Evolutionary conservation across 768 basidiomycete genomes (phyloP), one percentile per base, ranked within the genome.

Genomic region (Naganishia kalamii): DNA sequence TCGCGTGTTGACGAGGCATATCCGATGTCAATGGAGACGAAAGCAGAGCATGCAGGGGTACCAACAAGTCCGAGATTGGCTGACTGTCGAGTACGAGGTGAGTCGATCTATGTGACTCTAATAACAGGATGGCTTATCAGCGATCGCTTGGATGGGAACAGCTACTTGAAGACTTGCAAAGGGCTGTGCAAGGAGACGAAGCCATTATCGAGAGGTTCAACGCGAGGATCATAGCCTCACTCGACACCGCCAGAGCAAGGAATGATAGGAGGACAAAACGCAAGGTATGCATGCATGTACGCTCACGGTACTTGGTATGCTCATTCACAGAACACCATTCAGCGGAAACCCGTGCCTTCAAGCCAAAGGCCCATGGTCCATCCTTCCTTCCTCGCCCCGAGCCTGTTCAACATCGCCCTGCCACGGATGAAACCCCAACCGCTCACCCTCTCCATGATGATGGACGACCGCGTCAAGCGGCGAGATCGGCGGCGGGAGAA

Each of bases 371-470:
- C 54, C 10, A 33, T 33, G 3, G 23, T 57, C 19, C 54, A 57
- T 25, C 37, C 54, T 1, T 82, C 81, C 1, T 84, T 84, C 74
- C 73, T 90, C n/a, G 85, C 84, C 12, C 83, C 90, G 0, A 81
- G 86, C 0, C 59, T 84, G 8, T 84, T 78, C 77, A 85, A 90
- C 73, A 81, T 79, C 0, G 89, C 90, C 0, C 82, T 96, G 15
- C 90, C 90, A 0, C 85, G 89, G 0, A 79, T 96, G 70, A 85
- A 83, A 43, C 90, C 89, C 0, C 90, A 94, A 68, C 92, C 93
- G 0, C 70, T 78, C 4, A 80, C 82, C n/a, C 83, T 92, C 48
- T 81, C 84, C 1, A 82, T 84, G 74, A 89, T 92, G 80, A 88
- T 93, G 35, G 74, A 79, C 44, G 77, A 79, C 17, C 80, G 87